These are phyloP conservation scores for Diaporthe longicolla DNA, from an alignment of 2,329 filamentous ascomycete species.

Conservation along the genomic window DNA sequence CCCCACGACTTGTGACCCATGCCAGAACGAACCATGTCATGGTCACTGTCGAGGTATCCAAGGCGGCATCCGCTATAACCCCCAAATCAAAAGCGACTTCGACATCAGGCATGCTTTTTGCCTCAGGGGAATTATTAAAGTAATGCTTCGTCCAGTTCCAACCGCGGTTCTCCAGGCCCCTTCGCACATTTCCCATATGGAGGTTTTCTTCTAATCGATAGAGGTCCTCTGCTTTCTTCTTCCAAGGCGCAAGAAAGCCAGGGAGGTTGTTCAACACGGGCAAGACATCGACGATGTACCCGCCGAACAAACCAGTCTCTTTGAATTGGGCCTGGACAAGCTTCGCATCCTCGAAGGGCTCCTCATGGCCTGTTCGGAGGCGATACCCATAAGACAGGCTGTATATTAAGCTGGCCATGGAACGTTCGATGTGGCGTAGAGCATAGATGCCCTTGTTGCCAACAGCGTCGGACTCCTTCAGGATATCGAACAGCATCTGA, in stretches of 20 bases:
- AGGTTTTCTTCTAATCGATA: background rate
- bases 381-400: background rate
- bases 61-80: background rate
- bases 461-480: background rate
- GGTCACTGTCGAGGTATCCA: background rate
- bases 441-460: background rate
- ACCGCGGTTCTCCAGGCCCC: background rate
- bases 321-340: background rate
- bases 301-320: background rate
- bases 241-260: background rate
- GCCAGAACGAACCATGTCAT: background rate
- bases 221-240: background rate
- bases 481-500: background rate
- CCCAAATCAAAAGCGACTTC: slow-evolving; percentile 6
- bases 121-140: background rate
- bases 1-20: background rate
- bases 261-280: background rate
- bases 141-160: slow-evolving; percentile 1
- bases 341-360: slow-evolving; percentile 2
- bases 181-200: background rate
- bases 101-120: background rate
- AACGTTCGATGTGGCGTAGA: background rate
- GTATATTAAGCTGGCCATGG: background rate
- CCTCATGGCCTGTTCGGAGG: background rate
- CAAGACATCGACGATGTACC: background rate